Percentiles rank a stretch among this genome's conserved stretches.
Conservation (phyloP, 768 basidiomycete genomes). For the Suillus alpinus region DNA sequence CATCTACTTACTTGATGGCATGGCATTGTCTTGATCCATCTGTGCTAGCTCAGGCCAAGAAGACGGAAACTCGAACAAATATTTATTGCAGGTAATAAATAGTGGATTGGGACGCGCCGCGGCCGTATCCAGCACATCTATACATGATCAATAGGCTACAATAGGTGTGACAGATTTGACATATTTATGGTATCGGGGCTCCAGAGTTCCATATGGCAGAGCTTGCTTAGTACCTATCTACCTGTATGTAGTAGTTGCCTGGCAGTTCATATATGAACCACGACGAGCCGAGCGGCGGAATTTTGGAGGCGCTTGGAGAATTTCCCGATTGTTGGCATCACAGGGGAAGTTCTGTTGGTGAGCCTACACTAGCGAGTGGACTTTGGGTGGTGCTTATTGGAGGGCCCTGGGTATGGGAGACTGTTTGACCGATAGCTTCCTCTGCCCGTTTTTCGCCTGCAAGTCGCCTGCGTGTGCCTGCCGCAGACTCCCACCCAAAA, state of each 20-base stretch:
- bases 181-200: too few relatives aligned
- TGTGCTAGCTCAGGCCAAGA: neutral
- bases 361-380: neutral
- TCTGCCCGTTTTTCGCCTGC: conserved; percentile 19
- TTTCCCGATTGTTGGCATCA: neutral
- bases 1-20: too few relatives aligned
- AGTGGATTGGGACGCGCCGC: neutral
- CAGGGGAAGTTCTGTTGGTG: neutral
- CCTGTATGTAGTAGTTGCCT: neutral
- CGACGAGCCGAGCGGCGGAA: neutral
- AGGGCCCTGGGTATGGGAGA: neutral
- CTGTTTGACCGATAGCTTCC: neutral
- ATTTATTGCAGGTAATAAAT: neutral
- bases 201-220: too few relatives aligned
- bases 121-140: neutral
- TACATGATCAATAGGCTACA: neutral
- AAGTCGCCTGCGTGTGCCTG: conserved; percentile 34
- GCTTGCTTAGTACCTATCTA: too few relatives aligned
- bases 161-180: too few relatives aligned
- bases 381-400: neutral
- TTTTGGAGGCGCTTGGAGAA: neutral
- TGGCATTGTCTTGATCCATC: too few relatives aligned
- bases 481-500: conserved; percentile 54
- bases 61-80: neutral
- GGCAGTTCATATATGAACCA: neutral